Evolutionary conservation across 495 filamentous ascomycete species (phyloP), one percentile per base, ranked within the genome.

Genomic region (Penicillium pancosmium): DNA sequence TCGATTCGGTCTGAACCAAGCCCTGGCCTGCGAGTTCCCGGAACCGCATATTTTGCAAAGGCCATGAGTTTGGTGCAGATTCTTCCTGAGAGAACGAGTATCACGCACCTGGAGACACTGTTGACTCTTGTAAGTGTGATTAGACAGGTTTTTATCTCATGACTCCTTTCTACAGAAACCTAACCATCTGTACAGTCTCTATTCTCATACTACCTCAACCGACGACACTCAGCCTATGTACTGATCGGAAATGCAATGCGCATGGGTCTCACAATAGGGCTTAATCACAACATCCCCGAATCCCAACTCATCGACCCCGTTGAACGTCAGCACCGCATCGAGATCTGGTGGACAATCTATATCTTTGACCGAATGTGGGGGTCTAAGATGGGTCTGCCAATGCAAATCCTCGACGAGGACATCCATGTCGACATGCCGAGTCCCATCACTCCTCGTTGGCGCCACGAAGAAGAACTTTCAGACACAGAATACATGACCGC

Each of bases 271-370:
- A 73, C 68, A 19, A 79, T 78, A 13, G 78, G 78, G 3, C 48
- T 80, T 18, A 78, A 80, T 56, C 76, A 79, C 55, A 79, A 79
- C 41, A 75, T 80, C 44, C 72, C 76, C 21, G 75, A 79, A 54
- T 72, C 73, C n/a, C 77, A 80, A 56, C 66, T 75, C 21, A 78
- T 78, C 33, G 76, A 78, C 48, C 71, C 75, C 0, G 70, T 75
- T 0, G 74, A 77, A 51, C 70, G 76, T 15, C 73, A 80, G 52
- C 77, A 80, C 47, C 76, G 77, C 9, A 68, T 79, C 27, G 64
- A 74, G 38, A 73, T 79, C 25, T 79, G 76, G 76, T 79, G 76
- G 76, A 78, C 76, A 19, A 75, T 78, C 46, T 80, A 80, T 59
- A 77, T 77, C 34, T 79, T 80, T 54, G 76, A 80, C 52, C 72